Conservation (phyloP, 2,329 filamentous ascomycete genomes). For the Fusarium sp. region DNA sequence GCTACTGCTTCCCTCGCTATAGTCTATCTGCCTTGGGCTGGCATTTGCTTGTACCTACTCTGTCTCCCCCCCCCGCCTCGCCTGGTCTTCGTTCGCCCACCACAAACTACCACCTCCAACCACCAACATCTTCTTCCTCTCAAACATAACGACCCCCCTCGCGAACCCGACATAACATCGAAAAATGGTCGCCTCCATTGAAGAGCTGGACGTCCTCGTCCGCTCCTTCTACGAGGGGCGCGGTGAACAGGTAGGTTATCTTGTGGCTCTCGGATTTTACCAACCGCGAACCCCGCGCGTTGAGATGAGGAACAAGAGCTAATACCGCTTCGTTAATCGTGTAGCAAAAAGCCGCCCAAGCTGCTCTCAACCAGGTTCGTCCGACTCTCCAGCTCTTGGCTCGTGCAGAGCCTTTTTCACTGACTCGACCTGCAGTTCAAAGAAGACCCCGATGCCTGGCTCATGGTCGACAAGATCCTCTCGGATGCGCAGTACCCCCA, state of each 20-base stretch:
- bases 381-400: conserved; percentile 19
- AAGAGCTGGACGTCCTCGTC: conserved; percentile 96
- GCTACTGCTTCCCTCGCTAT: conserved; percentile 38
- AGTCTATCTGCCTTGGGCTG: conserved; percentile 41
- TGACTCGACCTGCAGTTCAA: conserved; percentile 78
- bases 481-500: conserved; percentile 92
- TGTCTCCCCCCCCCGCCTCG: conserved; percentile 49
- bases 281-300: conserved; percentile 41
- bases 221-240: conserved; percentile 97
- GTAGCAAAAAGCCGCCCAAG: conserved; percentile 96
- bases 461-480: conserved; percentile 96
- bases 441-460: conserved; percentile 97
- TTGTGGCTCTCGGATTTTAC: conserved; percentile 32
- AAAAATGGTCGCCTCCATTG: conserved; percentile 79
- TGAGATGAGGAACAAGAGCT: conserved; percentile 34
- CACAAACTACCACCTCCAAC: conserved; percentile 39
- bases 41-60: conserved; percentile 45
- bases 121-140: conserved; percentile 40
- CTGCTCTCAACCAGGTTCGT: conserved; percentile 89
- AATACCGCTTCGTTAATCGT: conserved; percentile 52
- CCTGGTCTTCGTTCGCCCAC: conserved; percentile 36
- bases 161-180: conserved; percentile 36
- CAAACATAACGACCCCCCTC: conserved; percentile 47
- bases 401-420: conserved; percentile 8
- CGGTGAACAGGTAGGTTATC: conserved; percentile 81